Conservation (phyloP, 2,329 filamentous ascomycete species). For the Biscogniauxia mediterranea region DNA sequence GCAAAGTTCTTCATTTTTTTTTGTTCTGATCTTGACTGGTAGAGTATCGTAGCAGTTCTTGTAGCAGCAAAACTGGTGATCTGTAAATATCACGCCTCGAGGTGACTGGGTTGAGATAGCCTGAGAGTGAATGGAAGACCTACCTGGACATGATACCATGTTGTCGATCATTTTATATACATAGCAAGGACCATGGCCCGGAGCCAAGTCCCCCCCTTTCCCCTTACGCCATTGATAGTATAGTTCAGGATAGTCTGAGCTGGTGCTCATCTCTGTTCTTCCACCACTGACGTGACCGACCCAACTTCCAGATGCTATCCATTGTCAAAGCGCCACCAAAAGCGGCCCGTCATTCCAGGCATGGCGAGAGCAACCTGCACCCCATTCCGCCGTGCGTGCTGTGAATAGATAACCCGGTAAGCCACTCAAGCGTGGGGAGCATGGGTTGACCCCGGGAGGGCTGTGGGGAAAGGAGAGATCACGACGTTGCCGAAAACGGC, state of each 20-base stretch:
- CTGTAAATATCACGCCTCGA: no score
- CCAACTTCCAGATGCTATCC: not conserved
- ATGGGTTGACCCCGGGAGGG: slow-evolving; percentile 13
- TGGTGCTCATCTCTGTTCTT: not conserved
- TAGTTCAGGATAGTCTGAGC: not conserved
- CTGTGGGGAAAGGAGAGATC: slow-evolving; percentile 18
- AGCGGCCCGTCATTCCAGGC: slow-evolving; percentile 21
- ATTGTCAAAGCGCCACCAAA: not conserved
- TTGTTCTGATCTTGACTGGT: not conserved
- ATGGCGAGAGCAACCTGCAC: slow-evolving; percentile 10
- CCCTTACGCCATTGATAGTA: not conserved
- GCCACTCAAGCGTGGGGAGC: slow-evolving; percentile 6
- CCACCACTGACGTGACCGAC: slow-evolving; percentile 6
- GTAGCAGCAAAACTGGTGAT: no score
- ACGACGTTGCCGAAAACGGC: slow-evolving; percentile 17
- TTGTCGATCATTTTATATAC: not conserved
- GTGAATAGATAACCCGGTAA: slow-evolving; percentile 1
- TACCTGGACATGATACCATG: not conserved
- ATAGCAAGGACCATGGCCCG: not conserved
- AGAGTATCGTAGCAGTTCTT: no score
- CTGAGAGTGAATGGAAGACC: no score
- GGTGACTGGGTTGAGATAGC: no score
- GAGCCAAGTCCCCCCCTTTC: not conserved
- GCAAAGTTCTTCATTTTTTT: slow-evolving; percentile 34
- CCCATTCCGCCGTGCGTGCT: slow-evolving; percentile 3